phyloP scores from a whole-genome alignment of 768 basidiomycete genomes.

The Suillus discolor region DNA sequence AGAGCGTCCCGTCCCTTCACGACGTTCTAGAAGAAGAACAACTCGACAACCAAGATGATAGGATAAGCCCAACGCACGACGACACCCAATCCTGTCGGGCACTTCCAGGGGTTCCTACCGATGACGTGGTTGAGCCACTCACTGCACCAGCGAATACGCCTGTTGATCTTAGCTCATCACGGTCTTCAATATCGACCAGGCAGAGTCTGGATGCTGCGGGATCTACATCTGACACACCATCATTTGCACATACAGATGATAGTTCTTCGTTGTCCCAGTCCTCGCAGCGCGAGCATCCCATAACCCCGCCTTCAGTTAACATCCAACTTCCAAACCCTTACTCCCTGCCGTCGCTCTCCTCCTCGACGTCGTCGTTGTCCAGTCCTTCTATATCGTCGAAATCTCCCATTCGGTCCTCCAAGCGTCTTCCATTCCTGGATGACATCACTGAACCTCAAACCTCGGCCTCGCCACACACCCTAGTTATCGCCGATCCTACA shows the following conservation, averaged over 20 bases:
- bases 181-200: conserved; percentile 9
- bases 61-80: conserved; percentile 14
- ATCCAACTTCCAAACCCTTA: conserved; percentile 28
- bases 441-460: conserved; percentile 30
- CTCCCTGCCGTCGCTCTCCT: conserved; percentile 53
- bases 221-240: conserved; percentile 20
- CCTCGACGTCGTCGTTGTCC: conserved; percentile 62
- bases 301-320: conserved; percentile 37
- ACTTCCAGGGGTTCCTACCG: conserved; percentile 28
- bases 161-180: conserved; percentile 4
- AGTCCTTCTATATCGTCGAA: conserved; percentile 56
- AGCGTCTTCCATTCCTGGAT: conserved; percentile 40
- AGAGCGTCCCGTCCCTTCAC: conserved; percentile 7
- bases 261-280: conserved; percentile 35
- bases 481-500: conserved; percentile 33
- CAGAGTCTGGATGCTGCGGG: conserved; percentile 15
- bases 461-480: conserved; percentile 27
- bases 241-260: conserved; percentile 31
- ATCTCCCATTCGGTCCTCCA: conserved; percentile 33
- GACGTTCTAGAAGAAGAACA: conserved; percentile 3
- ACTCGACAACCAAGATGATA: conserved; percentile 9
- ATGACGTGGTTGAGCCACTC: conserved; percentile 3
- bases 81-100: conserved; percentile 21
- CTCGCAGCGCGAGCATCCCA: conserved; percentile 32
- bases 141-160: conserved; percentile 4